Base-by-base conservation (phyloP, 1,284 basidiomycete genomes). In the Sanghuangporus baumii region DNA sequence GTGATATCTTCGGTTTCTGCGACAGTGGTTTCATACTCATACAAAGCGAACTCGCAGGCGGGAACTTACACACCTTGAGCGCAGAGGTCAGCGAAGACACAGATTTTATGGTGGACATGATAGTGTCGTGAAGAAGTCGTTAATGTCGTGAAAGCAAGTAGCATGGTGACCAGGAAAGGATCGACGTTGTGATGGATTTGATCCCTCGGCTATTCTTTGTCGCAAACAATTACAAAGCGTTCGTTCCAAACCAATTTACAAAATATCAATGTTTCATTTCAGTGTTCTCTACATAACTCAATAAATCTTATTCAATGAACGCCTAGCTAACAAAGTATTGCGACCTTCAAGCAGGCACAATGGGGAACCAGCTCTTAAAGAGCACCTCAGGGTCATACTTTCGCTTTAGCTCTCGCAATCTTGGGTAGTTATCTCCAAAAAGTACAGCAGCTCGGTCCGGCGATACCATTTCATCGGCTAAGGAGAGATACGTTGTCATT, bases 1-100 rank as follows among this genome's bases (percentile, higher is more conserved):
- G 55, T 63, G 66, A 67, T 46, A 68, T 62, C 55, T 64, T 66
- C 23, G 66, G 62, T 23, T 62, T 66, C 61, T 66, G 55, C 56
- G 2, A 54, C 7, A 40, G 43, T 18, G 43, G 20, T n/a, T 46
- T n/a, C 16, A 16, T 46, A 40, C 14, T 8, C 31, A 12, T 36
- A 11, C 18, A 52, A 26, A 6, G 7, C 51, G 2, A 34, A 12
- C 6, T 52, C 31, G 31, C 20, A n/a, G 31, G 9, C 26, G 40
- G n/a, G n/a, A n/a, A 46, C 20, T 46, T 4, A 18, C 20, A 26
- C 37, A 65, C 66, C 61, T 66, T 66, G 31, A 67, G 50, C n/a
- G 34, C 52, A 31, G 59, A 52, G 9, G 65, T 62, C 31, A 67
- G 59, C 34, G 61, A 63, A 5, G 61, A 26, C 6, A 66, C 64